These are phyloP conservation scores for Rosa chinensis DNA, from an alignment of 306 rosid species.

Conservation along the genomic window DNA sequence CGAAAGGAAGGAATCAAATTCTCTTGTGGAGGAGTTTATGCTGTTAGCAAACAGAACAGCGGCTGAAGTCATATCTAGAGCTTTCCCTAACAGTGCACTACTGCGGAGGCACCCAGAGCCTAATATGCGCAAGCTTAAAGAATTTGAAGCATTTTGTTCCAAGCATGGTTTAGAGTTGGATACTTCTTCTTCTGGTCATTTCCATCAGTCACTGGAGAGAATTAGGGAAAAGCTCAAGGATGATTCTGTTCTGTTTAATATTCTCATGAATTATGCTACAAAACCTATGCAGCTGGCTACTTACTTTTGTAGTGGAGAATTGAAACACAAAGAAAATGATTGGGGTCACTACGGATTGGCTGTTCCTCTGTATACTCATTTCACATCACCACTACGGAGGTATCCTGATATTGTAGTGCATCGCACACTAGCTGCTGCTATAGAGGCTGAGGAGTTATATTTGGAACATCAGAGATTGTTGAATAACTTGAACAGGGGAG, in stretches of 20 bases:
- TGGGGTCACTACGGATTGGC: constrained; percentile 85
- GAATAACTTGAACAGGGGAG: constrained; percentile 32
- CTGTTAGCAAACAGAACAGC: constrained; percentile 79
- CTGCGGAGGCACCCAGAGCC: constrained; percentile 92
- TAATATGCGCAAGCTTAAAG: constrained; percentile 65
- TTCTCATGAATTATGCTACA: constrained; percentile 67
- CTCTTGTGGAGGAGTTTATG: constrained; percentile 89
- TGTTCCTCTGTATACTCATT: constrained; percentile 82
- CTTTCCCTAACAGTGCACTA: constrained; percentile 76
- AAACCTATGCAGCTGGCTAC: constrained; percentile 78
- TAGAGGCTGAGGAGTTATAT: constrained; percentile 81
- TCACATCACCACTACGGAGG: constrained; percentile 84
- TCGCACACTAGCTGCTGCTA: constrained; percentile 67
- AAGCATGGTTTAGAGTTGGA: constrained; percentile 74
- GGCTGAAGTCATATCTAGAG: constrained; percentile 80
- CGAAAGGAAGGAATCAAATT: constrained; percentile 56
- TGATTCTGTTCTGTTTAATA: constrained; percentile 60
- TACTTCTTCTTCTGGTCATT: constrained; percentile 68
- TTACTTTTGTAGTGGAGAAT: constrained; percentile 79
- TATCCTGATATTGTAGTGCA: constrained; percentile 96
- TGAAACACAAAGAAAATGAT: constrained; percentile 42
- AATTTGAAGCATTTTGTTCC: constrained; percentile 73
- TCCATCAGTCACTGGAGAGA: constrained; percentile 58
- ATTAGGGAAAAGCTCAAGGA: constrained; percentile 69
- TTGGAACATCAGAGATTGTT: constrained; percentile 40